Evolutionary conservation across 352 stramenopile genomes (phyloP).

Genomic region (Globisporangium okanoganense): DNA sequence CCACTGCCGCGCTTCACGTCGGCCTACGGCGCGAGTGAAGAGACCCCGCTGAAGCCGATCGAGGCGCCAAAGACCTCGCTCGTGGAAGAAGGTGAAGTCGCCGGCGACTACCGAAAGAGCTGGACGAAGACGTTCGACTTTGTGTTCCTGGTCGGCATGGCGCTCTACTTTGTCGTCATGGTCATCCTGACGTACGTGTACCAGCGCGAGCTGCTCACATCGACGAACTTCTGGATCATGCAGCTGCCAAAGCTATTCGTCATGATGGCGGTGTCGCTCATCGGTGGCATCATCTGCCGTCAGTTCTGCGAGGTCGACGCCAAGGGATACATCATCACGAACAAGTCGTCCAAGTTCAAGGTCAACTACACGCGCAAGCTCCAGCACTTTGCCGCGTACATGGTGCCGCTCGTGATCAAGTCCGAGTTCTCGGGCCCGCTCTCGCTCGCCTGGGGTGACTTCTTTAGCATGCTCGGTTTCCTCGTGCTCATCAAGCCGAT

Average conservation of each 20-base stretch:
- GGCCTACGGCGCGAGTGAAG: slow-evolving; percentile 32
- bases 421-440: slow-evolving; percentile 54
- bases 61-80: slow-evolving; percentile 39
- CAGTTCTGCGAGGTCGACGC: slow-evolving; percentile 76
- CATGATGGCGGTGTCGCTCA: slow-evolving; percentile 55
- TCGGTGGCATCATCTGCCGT: slow-evolving; percentile 75
- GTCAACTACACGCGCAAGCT: slow-evolving; percentile 89
- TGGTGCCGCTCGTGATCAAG: slow-evolving; percentile 78
- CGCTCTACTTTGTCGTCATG: slow-evolving; percentile 33
- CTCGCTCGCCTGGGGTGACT: slow-evolving; percentile 76
- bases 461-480: slow-evolving; percentile 79
- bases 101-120: slow-evolving; percentile 50
- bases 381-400: slow-evolving; percentile 80
- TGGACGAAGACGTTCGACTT: slow-evolving; percentile 58
- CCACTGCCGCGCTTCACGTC: slow-evolving; percentile 30
- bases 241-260: slow-evolving; percentile 49
- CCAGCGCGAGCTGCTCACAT: slow-evolving; percentile 37
- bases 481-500: slow-evolving; percentile 84
- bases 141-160: slow-evolving; percentile 54
- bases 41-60: slow-evolving; percentile 32
- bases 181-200: slow-evolving; percentile 49
- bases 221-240: slow-evolving; percentile 37
- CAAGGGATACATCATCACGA: slow-evolving; percentile 84
- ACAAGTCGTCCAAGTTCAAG: slow-evolving; percentile 82
- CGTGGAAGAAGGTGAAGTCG: slow-evolving; percentile 50